phyloP scores from a whole-genome alignment of 108 stramenopile genomes.

The Poteriospumella lacustris region DNA sequence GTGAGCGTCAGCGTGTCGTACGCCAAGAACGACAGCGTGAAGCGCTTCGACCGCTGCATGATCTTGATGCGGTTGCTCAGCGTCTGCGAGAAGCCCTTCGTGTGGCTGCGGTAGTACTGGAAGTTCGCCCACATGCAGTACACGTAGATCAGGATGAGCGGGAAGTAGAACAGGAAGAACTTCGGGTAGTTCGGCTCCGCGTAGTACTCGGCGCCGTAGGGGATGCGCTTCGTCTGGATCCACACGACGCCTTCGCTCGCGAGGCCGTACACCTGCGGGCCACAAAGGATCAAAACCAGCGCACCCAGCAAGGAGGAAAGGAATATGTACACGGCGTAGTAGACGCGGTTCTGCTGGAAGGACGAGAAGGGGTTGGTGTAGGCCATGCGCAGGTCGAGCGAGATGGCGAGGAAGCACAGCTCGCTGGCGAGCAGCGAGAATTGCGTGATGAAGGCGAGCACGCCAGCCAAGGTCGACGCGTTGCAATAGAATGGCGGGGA shows the following conservation, averaged over 20 bases:
- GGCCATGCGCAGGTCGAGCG: conserved; percentile 1
- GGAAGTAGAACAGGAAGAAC: neutral
- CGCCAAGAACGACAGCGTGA: neutral
- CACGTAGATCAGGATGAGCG: neutral
- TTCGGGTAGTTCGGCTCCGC: neutral
- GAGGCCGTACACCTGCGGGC: conserved; percentile 19
- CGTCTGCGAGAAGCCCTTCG: neutral
- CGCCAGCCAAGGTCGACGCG: neutral
- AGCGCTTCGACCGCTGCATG: neutral
- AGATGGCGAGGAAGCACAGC: conserved; percentile 3
- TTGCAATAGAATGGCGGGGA: neutral
- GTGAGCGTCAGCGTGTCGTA: neutral
- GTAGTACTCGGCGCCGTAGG: no score
- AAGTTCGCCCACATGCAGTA: conserved; percentile 1
- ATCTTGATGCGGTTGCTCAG: neutral
- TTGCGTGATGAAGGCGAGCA: conserved; percentile 1
- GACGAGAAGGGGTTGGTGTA: conserved; percentile 24
- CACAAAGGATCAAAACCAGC: neutral
- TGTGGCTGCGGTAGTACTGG: neutral
- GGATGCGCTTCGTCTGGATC: neutral
- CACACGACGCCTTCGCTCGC: neutral
- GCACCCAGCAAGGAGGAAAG: neutral
- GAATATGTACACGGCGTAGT: neutral
- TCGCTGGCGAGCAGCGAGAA: neutral
- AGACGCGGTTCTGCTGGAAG: neutral